Percentiles rank a stretch among this genome's conserved stretches.
These are phyloP conservation scores for Phlebiopsis gigantea DNA, from an alignment of 768 basidiomycete species.

Conservation along the genomic window DNA sequence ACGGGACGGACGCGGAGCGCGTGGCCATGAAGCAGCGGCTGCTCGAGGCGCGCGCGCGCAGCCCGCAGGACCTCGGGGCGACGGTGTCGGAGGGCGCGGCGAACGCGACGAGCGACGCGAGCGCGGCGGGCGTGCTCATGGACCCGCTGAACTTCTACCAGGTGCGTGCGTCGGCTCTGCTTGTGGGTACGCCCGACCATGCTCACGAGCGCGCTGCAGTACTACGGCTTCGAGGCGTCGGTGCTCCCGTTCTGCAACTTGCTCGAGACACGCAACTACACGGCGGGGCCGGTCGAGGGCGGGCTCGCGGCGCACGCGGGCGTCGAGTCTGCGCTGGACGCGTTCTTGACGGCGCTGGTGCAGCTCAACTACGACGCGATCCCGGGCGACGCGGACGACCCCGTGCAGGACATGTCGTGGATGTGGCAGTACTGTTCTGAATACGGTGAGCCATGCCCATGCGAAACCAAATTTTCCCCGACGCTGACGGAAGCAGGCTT, in stretches of 20 bases:
- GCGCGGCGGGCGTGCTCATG: slow-evolving; percentile 42
- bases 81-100: slow-evolving; percentile 29
- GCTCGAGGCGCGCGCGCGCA: slow-evolving; percentile 36
- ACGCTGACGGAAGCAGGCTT: slow-evolving; percentile 26
- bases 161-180: slow-evolving; percentile 19
- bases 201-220: slow-evolving; percentile 22
- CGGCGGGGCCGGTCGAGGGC: slow-evolving; percentile 30
- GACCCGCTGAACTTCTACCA: slow-evolving; percentile 45
- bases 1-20: slow-evolving; percentile 26
- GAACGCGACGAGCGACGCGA: slow-evolving; percentile 30
- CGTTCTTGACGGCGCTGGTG: slow-evolving; percentile 37
- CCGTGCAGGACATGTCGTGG: slow-evolving; percentile 40
- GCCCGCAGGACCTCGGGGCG: slow-evolving; percentile 36
- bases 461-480: too few relatives aligned
- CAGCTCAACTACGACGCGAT: slow-evolving; percentile 44
- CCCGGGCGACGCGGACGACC: slow-evolving; percentile 35
- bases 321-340: slow-evolving; percentile 31
- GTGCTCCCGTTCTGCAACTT: slow-evolving; percentile 44
- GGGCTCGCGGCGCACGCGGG: slow-evolving; percentile 34
- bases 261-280: slow-evolving; percentile 40
- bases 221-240: slow-evolving; percentile 41
- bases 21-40: slow-evolving; percentile 37
- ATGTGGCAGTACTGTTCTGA: slow-evolving; percentile 53
- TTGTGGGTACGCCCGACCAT: neutral
- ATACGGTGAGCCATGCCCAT: slow-evolving; percentile 37